phyloP scores from a whole-genome alignment of 768 basidiomycete genomes.

The Sutorius australiensis region DNA sequence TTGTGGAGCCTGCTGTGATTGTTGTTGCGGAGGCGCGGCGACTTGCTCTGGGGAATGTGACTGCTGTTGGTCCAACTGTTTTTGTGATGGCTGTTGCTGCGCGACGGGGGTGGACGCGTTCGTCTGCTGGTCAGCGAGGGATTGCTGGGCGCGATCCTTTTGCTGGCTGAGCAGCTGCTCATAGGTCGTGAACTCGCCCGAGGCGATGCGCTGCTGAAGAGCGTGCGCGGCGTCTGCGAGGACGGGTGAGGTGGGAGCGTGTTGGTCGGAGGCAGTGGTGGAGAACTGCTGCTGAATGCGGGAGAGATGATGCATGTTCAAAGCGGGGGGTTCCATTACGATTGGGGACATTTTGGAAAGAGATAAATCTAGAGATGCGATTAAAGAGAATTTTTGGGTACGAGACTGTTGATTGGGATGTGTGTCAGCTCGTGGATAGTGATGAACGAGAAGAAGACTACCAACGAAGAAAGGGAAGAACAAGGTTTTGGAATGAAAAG shows the following conservation, averaged over 20 bases:
- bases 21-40: constrained; percentile 25
- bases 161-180: constrained; percentile 30
- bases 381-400: constrained; percentile 26
- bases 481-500: neutral
- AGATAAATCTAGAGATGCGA: constrained; percentile 32
- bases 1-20: constrained; percentile 29
- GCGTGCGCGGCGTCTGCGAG: constrained; percentile 22
- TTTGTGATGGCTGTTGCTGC: constrained; percentile 14
- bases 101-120: constrained; percentile 8
- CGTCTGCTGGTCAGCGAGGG: constrained; percentile 13
- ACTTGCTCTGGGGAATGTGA: constrained; percentile 23
- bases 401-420: constrained; percentile 11
- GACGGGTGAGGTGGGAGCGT: constrained; percentile 17
- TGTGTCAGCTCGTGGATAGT: constrained; percentile 6
- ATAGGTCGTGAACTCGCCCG: constrained; percentile 29
- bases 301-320: constrained; percentile 51
- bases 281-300: constrained; percentile 48
- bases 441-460: neutral
- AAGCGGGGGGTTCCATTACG: constrained; percentile 50
- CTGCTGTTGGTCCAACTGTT: constrained; percentile 14
- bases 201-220: constrained; percentile 29
- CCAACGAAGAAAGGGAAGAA: neutral
- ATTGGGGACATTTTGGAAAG: constrained; percentile 50
- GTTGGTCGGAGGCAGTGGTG: constrained; percentile 31
- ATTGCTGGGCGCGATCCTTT: constrained; percentile 28